A percentile compares a stretch with the other conserved stretches of the same genome.
Evolutionary conservation across 2,329 filamentous ascomycete genomes (phyloP).

Genomic region (Akanthomyces uredinophilus): DNA sequence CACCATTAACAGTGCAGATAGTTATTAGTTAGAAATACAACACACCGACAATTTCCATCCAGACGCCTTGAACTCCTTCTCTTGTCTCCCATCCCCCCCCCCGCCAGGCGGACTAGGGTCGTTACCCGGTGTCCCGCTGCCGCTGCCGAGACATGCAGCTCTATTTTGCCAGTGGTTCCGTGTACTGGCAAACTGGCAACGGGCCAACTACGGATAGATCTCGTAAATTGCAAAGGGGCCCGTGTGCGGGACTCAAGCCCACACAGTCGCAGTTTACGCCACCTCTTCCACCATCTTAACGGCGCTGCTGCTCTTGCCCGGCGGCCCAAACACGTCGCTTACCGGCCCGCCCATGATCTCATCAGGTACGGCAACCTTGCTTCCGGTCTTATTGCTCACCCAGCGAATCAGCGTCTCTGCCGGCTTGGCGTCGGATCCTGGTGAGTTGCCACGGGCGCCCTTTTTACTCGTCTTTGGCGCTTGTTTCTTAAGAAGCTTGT

Average conservation of each 20-base stretch:
- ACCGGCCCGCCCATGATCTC: conserved; percentile 62
- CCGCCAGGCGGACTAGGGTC: neutral
- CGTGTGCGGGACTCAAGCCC: neutral
- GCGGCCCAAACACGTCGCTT: conserved; percentile 49
- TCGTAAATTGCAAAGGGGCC: neutral
- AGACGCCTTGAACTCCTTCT: conserved; percentile 3
- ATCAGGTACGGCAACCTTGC: conserved; percentile 57
- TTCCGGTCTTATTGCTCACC: conserved; percentile 62
- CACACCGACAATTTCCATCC: neutral
- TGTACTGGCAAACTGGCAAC: too few species aligned
- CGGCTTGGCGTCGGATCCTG: conserved; percentile 44
- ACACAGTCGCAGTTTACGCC: conserved; percentile 23
- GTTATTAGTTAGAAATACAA: neutral
- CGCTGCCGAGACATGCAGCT: conserved; percentile 4
- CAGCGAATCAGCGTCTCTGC: conserved; percentile 64
- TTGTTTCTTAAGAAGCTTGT: conserved; percentile 82
- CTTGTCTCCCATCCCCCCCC: neutral
- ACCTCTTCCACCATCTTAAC: conserved; percentile 54
- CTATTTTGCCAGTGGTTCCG: neutral
- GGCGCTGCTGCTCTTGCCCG: conserved; percentile 23
- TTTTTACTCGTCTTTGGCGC: conserved; percentile 66
- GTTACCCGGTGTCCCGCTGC: neutral
- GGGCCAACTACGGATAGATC: neutral
- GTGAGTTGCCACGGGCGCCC: conserved; percentile 44
- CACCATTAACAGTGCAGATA: neutral